phyloP scores from a whole-genome alignment of 73 alveolate species.

The Loxodes magnus region DNA sequence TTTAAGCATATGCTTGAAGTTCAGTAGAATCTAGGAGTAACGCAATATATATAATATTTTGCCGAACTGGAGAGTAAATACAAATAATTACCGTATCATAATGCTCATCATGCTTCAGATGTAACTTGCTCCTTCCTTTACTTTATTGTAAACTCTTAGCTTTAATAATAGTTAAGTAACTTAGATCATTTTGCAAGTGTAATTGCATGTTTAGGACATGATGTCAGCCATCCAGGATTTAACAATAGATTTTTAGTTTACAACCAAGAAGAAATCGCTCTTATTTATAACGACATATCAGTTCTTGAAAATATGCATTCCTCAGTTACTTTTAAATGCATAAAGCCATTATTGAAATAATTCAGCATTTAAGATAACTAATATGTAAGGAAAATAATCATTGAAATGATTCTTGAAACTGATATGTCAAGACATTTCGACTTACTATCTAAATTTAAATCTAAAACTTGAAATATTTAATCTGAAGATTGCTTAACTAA shows the following conservation, averaged over 20 bases:
- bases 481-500: neutral
- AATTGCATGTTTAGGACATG: slow-evolving; percentile 17
- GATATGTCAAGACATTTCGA: slow-evolving; percentile 69
- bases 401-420: slow-evolving; percentile 66
- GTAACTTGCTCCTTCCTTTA: slow-evolving; percentile 38
- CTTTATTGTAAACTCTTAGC: slow-evolving; percentile 6
- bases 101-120: slow-evolving; percentile 58
- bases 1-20: neutral
- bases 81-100: slow-evolving; percentile 36
- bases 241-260: slow-evolving; percentile 21
- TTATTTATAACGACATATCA: slow-evolving; percentile 32
- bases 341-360: slow-evolving; percentile 31
- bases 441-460: slow-evolving; percentile 17
- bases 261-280: slow-evolving; percentile 25
- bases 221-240: slow-evolving; percentile 39
- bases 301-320: slow-evolving; percentile 49
- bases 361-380: slow-evolving; percentile 30
- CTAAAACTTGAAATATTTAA: slow-evolving; percentile 5
- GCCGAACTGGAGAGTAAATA: neutral
- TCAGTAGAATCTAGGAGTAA: neutral
- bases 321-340: slow-evolving; percentile 42
- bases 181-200: slow-evolving; percentile 15
- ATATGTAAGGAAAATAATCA: slow-evolving; percentile 53
- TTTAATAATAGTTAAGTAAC: slow-evolving; percentile 4
- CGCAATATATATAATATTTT: neutral